A percentile compares a stretch with the other conserved stretches of the same genome.
Conservation (phyloP, 345 rosid species). For the Conringia planisiliqua region DNA sequence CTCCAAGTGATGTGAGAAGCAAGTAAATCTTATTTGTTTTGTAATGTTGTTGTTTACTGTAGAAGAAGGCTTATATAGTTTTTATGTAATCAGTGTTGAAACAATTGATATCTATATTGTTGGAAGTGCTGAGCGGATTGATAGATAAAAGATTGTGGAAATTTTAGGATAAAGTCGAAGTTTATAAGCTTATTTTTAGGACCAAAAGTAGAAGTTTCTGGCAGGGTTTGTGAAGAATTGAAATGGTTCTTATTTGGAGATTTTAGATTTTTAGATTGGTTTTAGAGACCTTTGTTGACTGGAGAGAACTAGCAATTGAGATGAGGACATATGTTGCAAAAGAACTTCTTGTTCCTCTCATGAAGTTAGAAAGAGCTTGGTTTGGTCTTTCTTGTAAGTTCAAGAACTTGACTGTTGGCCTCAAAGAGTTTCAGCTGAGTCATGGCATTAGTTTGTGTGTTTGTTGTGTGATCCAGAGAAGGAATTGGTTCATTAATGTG, state of each 20-base stretch:
- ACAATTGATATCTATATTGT: conserved; percentile 12
- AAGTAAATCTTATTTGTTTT: conserved; percentile 6
- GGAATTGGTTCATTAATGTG: background rate
- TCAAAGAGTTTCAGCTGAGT: background rate
- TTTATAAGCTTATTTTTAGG: background rate
- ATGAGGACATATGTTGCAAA: background rate
- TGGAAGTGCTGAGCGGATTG: background rate
- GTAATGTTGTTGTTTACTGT: conserved; percentile 25
- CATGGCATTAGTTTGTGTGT: background rate
- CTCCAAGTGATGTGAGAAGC: conserved; percentile 1
- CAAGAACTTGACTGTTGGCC: background rate
- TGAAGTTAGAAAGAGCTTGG: background rate
- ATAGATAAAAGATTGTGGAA: conserved; percentile 7
- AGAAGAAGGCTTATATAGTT: background rate
- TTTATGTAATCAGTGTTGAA: background rate
- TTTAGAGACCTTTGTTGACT: background rate
- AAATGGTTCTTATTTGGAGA: background rate
- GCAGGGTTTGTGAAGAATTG: background rate
- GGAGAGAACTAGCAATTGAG: background rate
- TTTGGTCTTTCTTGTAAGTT: conserved; percentile 12
- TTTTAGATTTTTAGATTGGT: background rate
- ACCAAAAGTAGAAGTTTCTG: background rate
- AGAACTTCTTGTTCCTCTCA: background rate
- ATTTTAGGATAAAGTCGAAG: background rate
- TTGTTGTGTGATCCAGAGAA: background rate